Percentiles rank a stretch among this genome's conserved stretches.
Evolutionary conservation across 306 rosid species (phyloP).

Genomic region (Castanea sativa): DNA sequence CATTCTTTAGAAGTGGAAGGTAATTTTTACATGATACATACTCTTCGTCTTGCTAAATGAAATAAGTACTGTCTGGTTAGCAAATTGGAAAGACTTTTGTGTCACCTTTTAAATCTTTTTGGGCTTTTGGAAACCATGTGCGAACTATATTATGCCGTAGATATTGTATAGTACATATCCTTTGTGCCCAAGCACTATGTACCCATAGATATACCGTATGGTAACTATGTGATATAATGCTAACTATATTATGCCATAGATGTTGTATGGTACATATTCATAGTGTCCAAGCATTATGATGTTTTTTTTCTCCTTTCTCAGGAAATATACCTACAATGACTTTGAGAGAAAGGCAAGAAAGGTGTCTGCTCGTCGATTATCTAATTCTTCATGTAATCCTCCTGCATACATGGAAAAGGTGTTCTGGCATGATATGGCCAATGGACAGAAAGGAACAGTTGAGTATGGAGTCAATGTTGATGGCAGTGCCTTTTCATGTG

Average conservation of each 20-base stretch:
- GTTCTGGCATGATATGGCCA: conserved; percentile 38
- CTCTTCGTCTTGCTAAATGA: no score
- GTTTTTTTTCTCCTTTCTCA: conserved; percentile 5
- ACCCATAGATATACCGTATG: no score
- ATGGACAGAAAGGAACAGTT: conserved; percentile 22
- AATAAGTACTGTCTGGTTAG: no score
- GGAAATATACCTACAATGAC: conserved; percentile 33
- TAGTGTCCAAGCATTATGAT: background rate
- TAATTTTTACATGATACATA: background rate
- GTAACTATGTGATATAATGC: no score
- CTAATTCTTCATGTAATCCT: conserved; percentile 19
- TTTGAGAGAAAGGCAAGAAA: conserved; percentile 31
- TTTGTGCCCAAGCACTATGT: no score
- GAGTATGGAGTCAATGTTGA: conserved; percentile 44
- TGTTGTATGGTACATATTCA: background rate
- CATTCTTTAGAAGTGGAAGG: conserved; percentile 32
- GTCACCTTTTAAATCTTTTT: no score
- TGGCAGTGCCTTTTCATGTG: conserved; percentile 44
- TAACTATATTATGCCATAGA: background rate
- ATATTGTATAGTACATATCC: no score
- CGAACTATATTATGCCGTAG: no score
- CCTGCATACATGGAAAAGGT: conserved; percentile 30
- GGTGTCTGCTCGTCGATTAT: conserved; percentile 19
- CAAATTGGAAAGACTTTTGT: no score
- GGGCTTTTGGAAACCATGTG: no score